These are phyloP conservation scores for Sodiomyces alkalinus DNA, from an alignment of 2,329 filamentous ascomycete species.

Conservation along the genomic window DNA sequence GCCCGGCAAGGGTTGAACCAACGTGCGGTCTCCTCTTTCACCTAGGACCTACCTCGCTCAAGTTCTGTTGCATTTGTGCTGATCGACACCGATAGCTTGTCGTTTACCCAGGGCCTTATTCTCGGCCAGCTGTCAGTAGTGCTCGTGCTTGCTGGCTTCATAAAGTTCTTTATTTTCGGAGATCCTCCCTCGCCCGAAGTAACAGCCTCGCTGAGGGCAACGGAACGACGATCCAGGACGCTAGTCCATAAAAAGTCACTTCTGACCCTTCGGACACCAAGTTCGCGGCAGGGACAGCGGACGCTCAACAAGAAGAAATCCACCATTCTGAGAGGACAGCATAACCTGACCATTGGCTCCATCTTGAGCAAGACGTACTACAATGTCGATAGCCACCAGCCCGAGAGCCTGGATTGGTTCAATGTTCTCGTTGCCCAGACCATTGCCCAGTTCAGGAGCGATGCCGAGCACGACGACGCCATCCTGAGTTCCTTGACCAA, in stretches of 20 bases:
- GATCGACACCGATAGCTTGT: constrained; percentile 38
- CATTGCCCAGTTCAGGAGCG: constrained; percentile 84
- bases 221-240: constrained; percentile 57
- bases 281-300: constrained; percentile 22
- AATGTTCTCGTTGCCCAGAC: constrained; percentile 95
- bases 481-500: constrained; percentile 76
- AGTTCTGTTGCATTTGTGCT: too few relatives aligned
- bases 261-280: constrained; percentile 41
- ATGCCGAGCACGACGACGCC: constrained; percentile 81
- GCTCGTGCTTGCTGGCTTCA: constrained; percentile 81
- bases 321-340: constrained; percentile 56
- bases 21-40: constrained; percentile 3
- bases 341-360: constrained; percentile 74
- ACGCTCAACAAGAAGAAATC: constrained; percentile 49
- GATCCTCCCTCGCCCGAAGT: constrained; percentile 76
- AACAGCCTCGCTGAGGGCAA: constrained; percentile 59
- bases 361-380: constrained; percentile 97
- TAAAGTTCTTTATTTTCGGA: constrained; percentile 99
- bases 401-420: constrained; percentile 96
- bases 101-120: constrained; percentile 87
- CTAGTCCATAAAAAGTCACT: constrained; percentile 64
- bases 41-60: too few relatives aligned
- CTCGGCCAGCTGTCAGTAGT: constrained; percentile 89
- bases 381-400: constrained; percentile 88
- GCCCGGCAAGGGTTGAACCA: constrained; percentile 15